phyloP scores from a whole-genome alignment of 2,329 filamentous ascomycete genomes.

The Aspergillus ruber region DNA sequence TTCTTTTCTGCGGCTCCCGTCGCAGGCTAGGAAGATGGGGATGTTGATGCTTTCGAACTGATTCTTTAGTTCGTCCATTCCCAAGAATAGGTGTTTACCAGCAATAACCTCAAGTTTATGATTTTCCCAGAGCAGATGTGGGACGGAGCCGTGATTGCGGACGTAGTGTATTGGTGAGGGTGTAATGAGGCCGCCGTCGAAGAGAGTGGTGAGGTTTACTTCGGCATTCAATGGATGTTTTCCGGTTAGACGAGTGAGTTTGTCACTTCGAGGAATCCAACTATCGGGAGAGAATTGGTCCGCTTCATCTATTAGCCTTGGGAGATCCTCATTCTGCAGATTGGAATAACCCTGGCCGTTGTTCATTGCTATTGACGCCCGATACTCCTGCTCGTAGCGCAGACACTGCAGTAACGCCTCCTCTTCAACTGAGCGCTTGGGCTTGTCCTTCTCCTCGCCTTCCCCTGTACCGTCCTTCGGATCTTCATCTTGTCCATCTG shows the following conservation, averaged over 20 bases:
- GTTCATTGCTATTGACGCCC: constrained; percentile 39
- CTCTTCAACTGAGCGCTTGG: constrained; percentile 27
- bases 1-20: constrained; percentile 48
- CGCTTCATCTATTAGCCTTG: constrained; percentile 42
- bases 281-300: constrained; percentile 50
- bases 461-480: not conserved
- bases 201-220: constrained; percentile 36
- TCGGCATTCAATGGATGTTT: constrained; percentile 51
- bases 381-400: constrained; percentile 38
- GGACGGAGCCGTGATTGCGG: constrained; percentile 49
- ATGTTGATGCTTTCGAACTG: constrained; percentile 45
- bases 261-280: constrained; percentile 44
- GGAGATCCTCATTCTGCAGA: constrained; percentile 23
- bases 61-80: constrained; percentile 42
- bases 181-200: constrained; percentile 45
- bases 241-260: constrained; percentile 47
- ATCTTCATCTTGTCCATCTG: too few species aligned
- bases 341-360: constrained; percentile 37
- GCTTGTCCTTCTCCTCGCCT: not conserved
- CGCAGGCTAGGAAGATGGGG: constrained; percentile 44
- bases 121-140: constrained; percentile 45
- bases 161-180: constrained; percentile 49
- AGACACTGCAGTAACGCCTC: constrained; percentile 38
- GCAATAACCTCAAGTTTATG: constrained; percentile 43
- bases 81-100: constrained; percentile 30